phyloP scores from a whole-genome alignment of 1,284 basidiomycete species.

The Singerocomus inundabilis region DNA sequence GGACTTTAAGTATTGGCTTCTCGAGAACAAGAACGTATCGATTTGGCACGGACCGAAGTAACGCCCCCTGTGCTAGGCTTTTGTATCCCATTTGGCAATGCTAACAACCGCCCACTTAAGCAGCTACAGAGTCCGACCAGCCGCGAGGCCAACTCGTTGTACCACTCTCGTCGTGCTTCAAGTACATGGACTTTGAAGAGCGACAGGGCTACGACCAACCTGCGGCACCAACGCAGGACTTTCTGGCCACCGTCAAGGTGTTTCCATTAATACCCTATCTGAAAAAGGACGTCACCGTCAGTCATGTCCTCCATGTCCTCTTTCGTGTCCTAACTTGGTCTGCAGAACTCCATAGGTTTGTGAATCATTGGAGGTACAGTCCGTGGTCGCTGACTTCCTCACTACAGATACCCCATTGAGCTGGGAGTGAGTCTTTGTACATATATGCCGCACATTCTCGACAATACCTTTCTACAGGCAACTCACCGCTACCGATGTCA shows the following conservation, averaged over 20 bases:
- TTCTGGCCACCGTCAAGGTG: conserved; percentile 61
- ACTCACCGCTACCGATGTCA: conserved; percentile 79
- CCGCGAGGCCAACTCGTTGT: neutral
- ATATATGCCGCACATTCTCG: neutral
- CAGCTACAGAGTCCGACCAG: neutral
- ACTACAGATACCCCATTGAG: conserved; percentile 68
- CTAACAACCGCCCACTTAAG: neutral
- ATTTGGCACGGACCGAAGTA: conserved; percentile 25
- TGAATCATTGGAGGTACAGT: neutral
- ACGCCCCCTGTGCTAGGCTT: conserved; percentile 1
- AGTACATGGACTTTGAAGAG: conserved; percentile 51
- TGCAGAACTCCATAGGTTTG: conserved; percentile 30
- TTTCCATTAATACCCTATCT: conserved; percentile 73
- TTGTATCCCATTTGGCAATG: conserved; percentile 25
- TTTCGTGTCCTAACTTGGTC: conserved; percentile 10
- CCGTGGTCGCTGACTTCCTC: conserved; percentile 14
- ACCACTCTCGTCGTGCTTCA: conserved; percentile 10
- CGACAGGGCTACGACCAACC: conserved; percentile 35
- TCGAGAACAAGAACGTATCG: conserved; percentile 27
- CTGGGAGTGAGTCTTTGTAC: conserved; percentile 66
- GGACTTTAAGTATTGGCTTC: conserved; percentile 27
- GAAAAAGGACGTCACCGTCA: conserved; percentile 66
- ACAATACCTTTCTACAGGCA: conserved; percentile 45
- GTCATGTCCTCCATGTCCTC: conserved; percentile 24
- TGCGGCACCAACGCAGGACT: conserved; percentile 55